phyloP scores from a whole-genome alignment of 768 basidiomycete genomes.

The Tricholoma saponaceum region DNA sequence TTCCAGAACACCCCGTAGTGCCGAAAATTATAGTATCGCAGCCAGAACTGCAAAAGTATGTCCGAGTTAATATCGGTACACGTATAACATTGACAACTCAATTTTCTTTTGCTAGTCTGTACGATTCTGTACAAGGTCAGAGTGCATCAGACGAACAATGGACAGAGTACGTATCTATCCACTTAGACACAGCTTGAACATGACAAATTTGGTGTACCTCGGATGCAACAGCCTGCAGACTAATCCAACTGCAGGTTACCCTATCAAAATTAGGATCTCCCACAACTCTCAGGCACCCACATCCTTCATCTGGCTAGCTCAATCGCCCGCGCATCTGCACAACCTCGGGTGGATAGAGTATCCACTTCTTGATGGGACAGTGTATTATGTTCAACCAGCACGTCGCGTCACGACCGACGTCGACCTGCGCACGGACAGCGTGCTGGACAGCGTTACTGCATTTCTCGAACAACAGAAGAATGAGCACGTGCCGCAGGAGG shows the following conservation, averaged over 20 bases:
- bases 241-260: slow-evolving; percentile 11
- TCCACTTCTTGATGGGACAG: slow-evolving; percentile 62
- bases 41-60: slow-evolving; percentile 29
- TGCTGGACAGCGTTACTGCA: slow-evolving; percentile 43
- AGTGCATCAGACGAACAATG: no score
- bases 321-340: slow-evolving; percentile 31
- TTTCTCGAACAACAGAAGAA: slow-evolving; percentile 39
- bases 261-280: slow-evolving; percentile 16
- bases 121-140: slow-evolving; percentile 9
- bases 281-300: slow-evolving; percentile 18
- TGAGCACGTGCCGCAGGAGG: slow-evolving; percentile 25
- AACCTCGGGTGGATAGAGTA: slow-evolving; percentile 75
- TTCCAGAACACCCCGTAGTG: slow-evolving; percentile 22
- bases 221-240: slow-evolving; percentile 19
- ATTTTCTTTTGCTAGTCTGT: slow-evolving; percentile 12
- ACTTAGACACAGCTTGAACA: no score
- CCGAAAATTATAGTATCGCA: slow-evolving; percentile 21
- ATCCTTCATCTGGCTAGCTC: slow-evolving; percentile 14
- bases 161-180: no score
- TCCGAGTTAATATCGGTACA: not conserved
- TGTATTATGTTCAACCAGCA: slow-evolving; percentile 68
- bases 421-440: slow-evolving; percentile 51
- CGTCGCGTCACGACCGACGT: slow-evolving; percentile 66
- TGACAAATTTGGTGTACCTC: no score
- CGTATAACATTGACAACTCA: no score